These are phyloP conservation scores for Aphanocladium album DNA, from an alignment of 2,329 filamentous ascomycete species.

Conservation along the genomic window DNA sequence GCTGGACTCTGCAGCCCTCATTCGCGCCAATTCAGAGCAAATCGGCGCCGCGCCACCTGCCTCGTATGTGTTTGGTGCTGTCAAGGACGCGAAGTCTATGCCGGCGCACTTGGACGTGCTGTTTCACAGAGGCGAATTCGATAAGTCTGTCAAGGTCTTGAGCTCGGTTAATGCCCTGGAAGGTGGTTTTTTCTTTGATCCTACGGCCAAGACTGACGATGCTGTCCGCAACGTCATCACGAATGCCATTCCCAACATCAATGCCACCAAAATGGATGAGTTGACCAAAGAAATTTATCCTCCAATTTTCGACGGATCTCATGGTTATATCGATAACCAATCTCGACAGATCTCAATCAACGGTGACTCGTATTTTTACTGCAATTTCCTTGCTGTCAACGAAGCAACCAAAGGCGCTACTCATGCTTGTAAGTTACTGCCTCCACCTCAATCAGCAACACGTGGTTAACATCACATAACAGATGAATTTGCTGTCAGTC, in stretches of 20 bases:
- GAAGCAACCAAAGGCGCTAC: slow-evolving; percentile 4
- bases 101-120: not conserved
- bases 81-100: slow-evolving; percentile 8
- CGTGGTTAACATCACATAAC: not conserved
- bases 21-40: slow-evolving; percentile 13
- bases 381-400: slow-evolving; percentile 10
- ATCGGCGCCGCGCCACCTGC: slow-evolving; percentile 9
- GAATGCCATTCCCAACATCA: slow-evolving; percentile 8
- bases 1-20: slow-evolving; percentile 6
- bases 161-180: slow-evolving; percentile 13
- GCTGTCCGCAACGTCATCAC: slow-evolving; percentile 11
- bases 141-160: slow-evolving; percentile 13
- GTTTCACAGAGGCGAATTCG: slow-evolving; percentile 9
- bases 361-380: slow-evolving; percentile 14
- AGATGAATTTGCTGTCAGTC: slow-evolving; percentile 14
- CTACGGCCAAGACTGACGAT: slow-evolving; percentile 7
- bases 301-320: slow-evolving; percentile 12
- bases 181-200: slow-evolving; percentile 15
- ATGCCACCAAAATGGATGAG: not conserved
- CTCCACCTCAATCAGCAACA: not conserved
- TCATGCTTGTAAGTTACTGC: slow-evolving; percentile 14
- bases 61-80: slow-evolving; percentile 9
- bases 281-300: slow-evolving; percentile 13
- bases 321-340: not conserved
- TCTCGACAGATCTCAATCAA: not conserved